Evolutionary conservation across 2,329 filamentous ascomycete genomes (phyloP), one percentile per base, ranked within the genome.

Genomic region (Aureobasidium mangrovei): DNA sequence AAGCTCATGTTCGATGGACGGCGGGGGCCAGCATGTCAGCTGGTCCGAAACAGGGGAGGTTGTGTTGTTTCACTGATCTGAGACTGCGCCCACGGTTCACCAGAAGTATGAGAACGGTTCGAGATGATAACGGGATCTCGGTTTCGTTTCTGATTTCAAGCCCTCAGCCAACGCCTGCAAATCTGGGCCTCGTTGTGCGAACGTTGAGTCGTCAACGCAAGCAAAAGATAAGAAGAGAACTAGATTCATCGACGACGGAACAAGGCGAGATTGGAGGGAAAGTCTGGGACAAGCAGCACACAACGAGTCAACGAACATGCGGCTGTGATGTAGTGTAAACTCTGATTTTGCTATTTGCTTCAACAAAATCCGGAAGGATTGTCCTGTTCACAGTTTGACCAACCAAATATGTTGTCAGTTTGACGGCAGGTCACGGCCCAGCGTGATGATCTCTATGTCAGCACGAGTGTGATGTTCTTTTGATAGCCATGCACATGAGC

Each of bases 181-280:
- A 51, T 51, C 47, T 35, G 24, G 47, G 47, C 31, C 42, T 42
- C 8, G 29, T 9, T 32, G 38, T 51, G 32, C 33, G 28, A 42
- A 18, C 47, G 47, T 42, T 51, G 47, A 51, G 38, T 28, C 38
- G 41, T 51, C 47, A 51, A 51, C 47, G 24, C 47, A 42, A 51
- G 38, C 38, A 35, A 26, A 24, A 41, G 29, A n/a, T n/a, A 27
- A 6, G 12, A 39, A n/a, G 40, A 4, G 10, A 40, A 28, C 18
- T 39, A 28, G 9, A 32, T 40, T 49, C 7, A 9, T 49, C 32
- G 46, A 28, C 46, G 46, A 28, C 46, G 28, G 46, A 32, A 32
- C 27, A 27, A 39, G 47, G 29, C 47, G 29, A 41, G 38, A 35
- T 51, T 18, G 18, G 29, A 51, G 31, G 29, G 12, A 51, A 51